Base-by-base conservation (phyloP, 2,329 filamentous ascomycete species). In the Stachybotrys chartarum region DNA sequence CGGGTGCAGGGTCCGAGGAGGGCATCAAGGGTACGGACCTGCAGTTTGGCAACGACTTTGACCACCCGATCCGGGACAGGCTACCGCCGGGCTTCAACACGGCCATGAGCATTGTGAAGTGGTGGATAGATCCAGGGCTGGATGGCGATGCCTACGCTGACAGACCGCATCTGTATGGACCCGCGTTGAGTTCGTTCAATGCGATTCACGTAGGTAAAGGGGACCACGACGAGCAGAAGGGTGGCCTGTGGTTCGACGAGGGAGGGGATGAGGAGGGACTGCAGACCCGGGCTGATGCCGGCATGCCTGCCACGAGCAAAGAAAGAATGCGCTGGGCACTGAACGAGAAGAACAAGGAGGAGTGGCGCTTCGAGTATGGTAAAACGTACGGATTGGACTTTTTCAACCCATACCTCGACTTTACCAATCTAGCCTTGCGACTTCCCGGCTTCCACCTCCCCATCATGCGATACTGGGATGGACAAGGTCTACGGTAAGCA, bases 1-100 rank as follows among this genome's bases (percentile, higher is more conserved):
- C 61, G n/a, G 57, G 60, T 1, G 50, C 31, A 3, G 58, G 57
- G 1, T 58, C 61, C 3, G 57, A 60, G 6, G 31, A 55, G 6
- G 79, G 80, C 42, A 84, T 96, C 55, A 77, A 78, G 3, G 91
- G 84, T 49, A 72, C 82, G 30, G 85, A 95, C 59, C 78, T 99
- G 3, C 85, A 97, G 54, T 96, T 96, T 64, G 94, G 93, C 47
- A 97, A 97, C 70, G 91, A 97, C 76, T 97, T 97, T 68, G 92
- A 96, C 66, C 83, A 88, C 52, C 90, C 94, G 0, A 94, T 99
- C 63, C 83, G 91, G 32, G 88, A 96, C 67, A 83, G 86, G 16
- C 77, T 99, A 2, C 93, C 94, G 0, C 90, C 90, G 0, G 91
- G 93, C 0, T 96, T 96, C 71, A 84, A 84, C 66, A 87, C 90